Conservation (phyloP, 805 yeast species). For the Saccharomyces mikatae region DNA sequence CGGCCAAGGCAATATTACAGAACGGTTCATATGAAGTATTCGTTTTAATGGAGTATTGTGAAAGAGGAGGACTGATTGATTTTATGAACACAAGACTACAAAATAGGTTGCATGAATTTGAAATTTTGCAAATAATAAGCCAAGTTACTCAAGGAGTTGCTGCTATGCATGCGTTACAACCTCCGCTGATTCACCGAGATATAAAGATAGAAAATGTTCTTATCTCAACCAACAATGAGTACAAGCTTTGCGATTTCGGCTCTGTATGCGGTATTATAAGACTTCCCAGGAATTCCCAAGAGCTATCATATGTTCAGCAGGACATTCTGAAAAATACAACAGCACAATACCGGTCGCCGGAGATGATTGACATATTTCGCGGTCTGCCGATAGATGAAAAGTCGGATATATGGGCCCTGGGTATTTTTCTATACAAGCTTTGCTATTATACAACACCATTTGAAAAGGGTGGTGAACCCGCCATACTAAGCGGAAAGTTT, state of each 20-base stretch:
- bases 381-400: slow-evolving; percentile 73
- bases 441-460: slow-evolving; percentile 82
- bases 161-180: slow-evolving; percentile 64
- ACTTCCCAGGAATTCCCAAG: slow-evolving; percentile 56
- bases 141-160: slow-evolving; percentile 69
- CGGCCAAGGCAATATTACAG: slow-evolving; percentile 53
- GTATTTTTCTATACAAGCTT: slow-evolving; percentile 66
- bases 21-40: slow-evolving; percentile 66
- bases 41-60: slow-evolving; percentile 72
- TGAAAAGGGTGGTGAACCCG: slow-evolving; percentile 55
- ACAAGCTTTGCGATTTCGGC: slow-evolving; percentile 76
- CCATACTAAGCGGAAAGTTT: slow-evolving; percentile 50
- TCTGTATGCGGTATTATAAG: slow-evolving; percentile 60
- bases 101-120: slow-evolving; percentile 58
- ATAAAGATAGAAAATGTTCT: slow-evolving; percentile 77
- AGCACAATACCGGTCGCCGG: slow-evolving; percentile 80
- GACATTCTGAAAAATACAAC: slow-evolving; percentile 76
- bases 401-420: slow-evolving; percentile 81
- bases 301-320: slow-evolving; percentile 49
- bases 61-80: slow-evolving; percentile 67
- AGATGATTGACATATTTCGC: slow-evolving; percentile 66
- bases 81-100: slow-evolving; percentile 68
- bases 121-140: slow-evolving; percentile 58
- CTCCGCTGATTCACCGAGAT: slow-evolving; percentile 71
- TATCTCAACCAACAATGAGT: slow-evolving; percentile 48